Conservation (phyloP, 2,329 filamentous ascomycete genomes). For the Ophiocordyceps australis region DNA sequence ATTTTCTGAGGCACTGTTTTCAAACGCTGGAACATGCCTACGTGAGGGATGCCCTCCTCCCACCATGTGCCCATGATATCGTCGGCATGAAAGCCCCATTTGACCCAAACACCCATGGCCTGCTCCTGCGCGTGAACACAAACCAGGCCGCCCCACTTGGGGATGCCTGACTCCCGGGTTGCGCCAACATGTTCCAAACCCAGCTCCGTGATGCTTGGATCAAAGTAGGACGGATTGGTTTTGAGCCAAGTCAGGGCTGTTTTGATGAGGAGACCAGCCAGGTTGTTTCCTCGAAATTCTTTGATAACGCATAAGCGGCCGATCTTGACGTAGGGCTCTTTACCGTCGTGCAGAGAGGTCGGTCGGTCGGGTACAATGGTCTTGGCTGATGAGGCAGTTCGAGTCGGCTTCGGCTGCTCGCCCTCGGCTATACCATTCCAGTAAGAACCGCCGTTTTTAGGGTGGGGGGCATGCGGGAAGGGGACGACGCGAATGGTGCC, state of each 20-base stretch:
- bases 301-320: slow-evolving; percentile 56
- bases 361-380: slow-evolving; percentile 18
- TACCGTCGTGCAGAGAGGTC: slow-evolving; percentile 36
- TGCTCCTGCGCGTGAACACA: slow-evolving; percentile 63
- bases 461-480: slow-evolving; percentile 55
- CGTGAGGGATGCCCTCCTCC: slow-evolving; percentile 71
- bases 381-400: slow-evolving; percentile 2
- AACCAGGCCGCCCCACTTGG: slow-evolving; percentile 55
- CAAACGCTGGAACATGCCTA: slow-evolving; percentile 58
- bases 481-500: slow-evolving; percentile 69
- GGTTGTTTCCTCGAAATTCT: slow-evolving; percentile 43
- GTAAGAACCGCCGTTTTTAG: slow-evolving; percentile 29
- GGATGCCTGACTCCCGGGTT: slow-evolving; percentile 19
- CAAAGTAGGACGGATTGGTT: slow-evolving; percentile 37
- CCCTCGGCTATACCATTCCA: slow-evolving; percentile 21
- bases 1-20: slow-evolving; percentile 11
- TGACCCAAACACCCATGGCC: slow-evolving; percentile 46
- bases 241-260: slow-evolving; percentile 50
- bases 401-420: slow-evolving; percentile 3
- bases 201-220: slow-evolving; percentile 24
- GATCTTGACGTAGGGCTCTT: slow-evolving; percentile 67
- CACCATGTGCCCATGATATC: slow-evolving; percentile 57
- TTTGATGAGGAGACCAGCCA: slow-evolving; percentile 49
- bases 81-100: slow-evolving; percentile 58
- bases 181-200: slow-evolving; percentile 24